A percentile compares a stretch with the other conserved stretches of the same genome.
These are phyloP conservation scores for Apostasia ramifera DNA, from an alignment of 106 monocot genomes.

Conservation along the genomic window DNA sequence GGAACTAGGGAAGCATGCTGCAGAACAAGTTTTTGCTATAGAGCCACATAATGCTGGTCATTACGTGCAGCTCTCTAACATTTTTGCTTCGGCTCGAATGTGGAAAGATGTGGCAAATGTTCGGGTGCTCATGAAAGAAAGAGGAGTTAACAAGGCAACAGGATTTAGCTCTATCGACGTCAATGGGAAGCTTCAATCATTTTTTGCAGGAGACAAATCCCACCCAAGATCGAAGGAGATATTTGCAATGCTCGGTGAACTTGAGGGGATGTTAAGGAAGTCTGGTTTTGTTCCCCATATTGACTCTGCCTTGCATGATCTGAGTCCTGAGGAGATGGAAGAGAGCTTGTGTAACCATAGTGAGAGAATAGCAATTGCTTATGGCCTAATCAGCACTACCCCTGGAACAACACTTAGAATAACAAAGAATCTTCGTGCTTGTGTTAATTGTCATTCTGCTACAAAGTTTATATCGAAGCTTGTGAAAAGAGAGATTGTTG, in stretches of 20 bases:
- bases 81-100: constrained; percentile 59
- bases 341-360: constrained; percentile 21
- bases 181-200: constrained; percentile 36
- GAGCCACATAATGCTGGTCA: constrained; percentile 80
- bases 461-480: constrained; percentile 14
- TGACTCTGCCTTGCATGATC: constrained; percentile 11
- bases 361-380: constrained; percentile 33
- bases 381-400: constrained; percentile 10
- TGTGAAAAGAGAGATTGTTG: constrained; percentile 6
- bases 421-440: constrained; percentile 8
- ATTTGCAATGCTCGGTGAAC: constrained; percentile 19
- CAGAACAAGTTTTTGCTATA: constrained; percentile 35
- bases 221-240: constrained; percentile 39
- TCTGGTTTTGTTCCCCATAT: constrained; percentile 28
- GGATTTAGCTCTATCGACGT: constrained; percentile 54
- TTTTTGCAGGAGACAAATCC: constrained; percentile 35
- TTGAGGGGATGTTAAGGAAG: constrained; percentile 45
- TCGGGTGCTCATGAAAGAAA: constrained; percentile 56
- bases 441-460: constrained; percentile 16
- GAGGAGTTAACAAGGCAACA: constrained; percentile 37
- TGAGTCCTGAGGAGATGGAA: constrained; percentile 11
- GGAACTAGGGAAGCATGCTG: constrained; percentile 39
- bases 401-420: constrained; percentile 11
- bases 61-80: constrained; percentile 77
- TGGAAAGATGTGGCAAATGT: constrained; percentile 54